Base-by-base conservation (phyloP, 768 basidiomycete genomes). In the Sarcodon sp. region DNA sequence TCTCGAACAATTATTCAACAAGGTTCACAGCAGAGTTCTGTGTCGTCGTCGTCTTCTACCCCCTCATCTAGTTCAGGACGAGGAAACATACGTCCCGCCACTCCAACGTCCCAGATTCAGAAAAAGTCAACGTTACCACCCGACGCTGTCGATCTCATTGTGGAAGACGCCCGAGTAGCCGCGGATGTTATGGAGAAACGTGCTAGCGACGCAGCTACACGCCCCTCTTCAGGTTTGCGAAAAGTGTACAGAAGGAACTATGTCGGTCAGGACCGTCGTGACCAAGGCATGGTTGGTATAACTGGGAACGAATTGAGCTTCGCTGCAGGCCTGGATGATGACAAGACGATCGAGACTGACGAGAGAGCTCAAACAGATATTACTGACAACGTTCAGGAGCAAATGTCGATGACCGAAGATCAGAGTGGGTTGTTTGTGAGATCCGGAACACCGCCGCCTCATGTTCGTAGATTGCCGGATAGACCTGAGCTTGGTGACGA, bases 71-170 rank as follows among this genome's bases (percentile, higher is more conserved):
- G 36, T 46, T 18, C 35, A 45, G 13, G 36, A 31, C 32, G 47
- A 34, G 7, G 45, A 44, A 7, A 37, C 44, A 8, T 32, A 38
- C 8, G 38, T 35, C 44, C 43, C 35, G 27, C 33, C 21, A 43
- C 55, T 7, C 52, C 58, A 5, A 53, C 57, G 15, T 56, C 57
- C 8, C 56, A 59, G 7, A 56, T 57, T 4, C 51, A 43, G 6
- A 47, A 47, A 11, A 54, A 49, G 16, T 49, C 37, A 13, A 57
- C 55, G 9, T 62, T 79, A 10, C 74, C 75, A 11, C 72, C 77
- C 1, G 86, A 97, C 53, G 92, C 93, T 1, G 82, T 97, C 1
- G 94, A 99, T 57, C 69, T 99, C 13, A 75, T 97, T 4, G 79
- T 93, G 0, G 85, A 87, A 57, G 84, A 83, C 56, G 51, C 60